A percentile compares a stretch with the other conserved stretches of the same genome.
These are phyloP conservation scores for Colletotrichum cordylinicola DNA, from an alignment of 2,329 filamentous ascomycete species.

Conservation along the genomic window DNA sequence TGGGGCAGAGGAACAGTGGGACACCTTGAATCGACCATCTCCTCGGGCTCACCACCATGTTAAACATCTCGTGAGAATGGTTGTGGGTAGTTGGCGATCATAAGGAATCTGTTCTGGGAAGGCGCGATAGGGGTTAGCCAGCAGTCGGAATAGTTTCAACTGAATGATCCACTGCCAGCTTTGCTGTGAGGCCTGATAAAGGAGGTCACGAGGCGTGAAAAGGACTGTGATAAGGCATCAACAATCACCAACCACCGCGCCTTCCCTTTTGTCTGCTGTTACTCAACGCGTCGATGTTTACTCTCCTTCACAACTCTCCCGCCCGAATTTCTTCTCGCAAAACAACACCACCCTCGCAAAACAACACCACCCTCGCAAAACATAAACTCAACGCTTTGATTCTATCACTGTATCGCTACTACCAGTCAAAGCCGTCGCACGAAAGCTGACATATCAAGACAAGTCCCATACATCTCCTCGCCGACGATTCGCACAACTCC, in stretches of 20 bases:
- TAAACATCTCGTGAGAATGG: not conserved
- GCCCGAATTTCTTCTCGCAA: not conserved
- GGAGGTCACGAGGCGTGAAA: not conserved
- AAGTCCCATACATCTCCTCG: not conserved
- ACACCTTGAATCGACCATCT: not conserved
- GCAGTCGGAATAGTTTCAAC: not conserved
- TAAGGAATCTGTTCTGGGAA: not conserved
- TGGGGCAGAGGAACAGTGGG: not conserved
- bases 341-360: not conserved
- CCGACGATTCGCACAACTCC: not conserved
- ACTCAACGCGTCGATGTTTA: rapidly evolving
- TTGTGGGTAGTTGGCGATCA: rapidly evolving
- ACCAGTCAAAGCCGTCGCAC: not conserved
- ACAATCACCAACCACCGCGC: not conserved
- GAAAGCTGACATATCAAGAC: not conserved
- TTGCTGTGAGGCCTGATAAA: not conserved
- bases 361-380: not conserved
- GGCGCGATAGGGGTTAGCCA: not conserved
- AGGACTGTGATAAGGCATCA: not conserved
- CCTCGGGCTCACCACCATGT: not conserved
- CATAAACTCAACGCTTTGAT: not conserved
- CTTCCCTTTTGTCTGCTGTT: not conserved
- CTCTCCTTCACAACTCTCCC: not conserved
- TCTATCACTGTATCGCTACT: rapidly evolving
- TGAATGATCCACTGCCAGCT: not conserved